phyloP scores from a whole-genome alignment of 805 yeast genomes.

The Cyberlindnera veronae region DNA sequence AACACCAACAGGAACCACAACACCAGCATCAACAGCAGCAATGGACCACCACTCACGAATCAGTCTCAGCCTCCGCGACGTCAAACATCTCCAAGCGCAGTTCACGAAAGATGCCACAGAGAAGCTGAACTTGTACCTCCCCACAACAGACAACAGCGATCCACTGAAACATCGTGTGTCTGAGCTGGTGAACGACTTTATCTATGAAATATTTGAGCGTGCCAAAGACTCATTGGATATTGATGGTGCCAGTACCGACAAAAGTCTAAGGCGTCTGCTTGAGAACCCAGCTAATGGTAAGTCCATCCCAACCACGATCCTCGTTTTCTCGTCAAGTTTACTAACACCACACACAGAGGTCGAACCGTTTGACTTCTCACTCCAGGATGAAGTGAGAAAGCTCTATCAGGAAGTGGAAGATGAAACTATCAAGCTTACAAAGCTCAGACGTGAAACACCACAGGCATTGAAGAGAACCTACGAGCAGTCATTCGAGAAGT shows the following conservation, averaged over 20 bases:
- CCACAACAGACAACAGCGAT: constrained; percentile 36
- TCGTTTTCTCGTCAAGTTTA: constrained; percentile 6
- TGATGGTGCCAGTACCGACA: constrained; percentile 44
- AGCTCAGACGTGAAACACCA: constrained; percentile 53
- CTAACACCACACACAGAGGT: constrained; percentile 33
- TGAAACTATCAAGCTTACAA: constrained; percentile 54
- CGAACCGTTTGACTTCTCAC: constrained; percentile 68
- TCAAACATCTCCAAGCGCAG: constrained; percentile 44
- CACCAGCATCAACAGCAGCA: background rate
- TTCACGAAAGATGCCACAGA: constrained; percentile 39
- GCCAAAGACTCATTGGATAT: constrained; percentile 48
- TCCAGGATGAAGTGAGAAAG: constrained; percentile 57
- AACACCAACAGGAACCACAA: background rate
- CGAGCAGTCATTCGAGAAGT: constrained; percentile 34
- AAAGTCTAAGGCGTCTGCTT: constrained; percentile 22
- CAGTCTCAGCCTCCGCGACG: constrained; percentile 49
- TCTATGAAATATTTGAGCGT: constrained; percentile 57
- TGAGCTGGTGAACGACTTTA: constrained; percentile 40
- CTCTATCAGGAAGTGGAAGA: constrained; percentile 59
- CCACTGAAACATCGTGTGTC: constrained; percentile 45
- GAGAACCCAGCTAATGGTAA: constrained; percentile 24
- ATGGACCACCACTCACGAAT: constrained; percentile 34
- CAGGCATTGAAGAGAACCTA: constrained; percentile 35
- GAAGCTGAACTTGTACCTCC: constrained; percentile 49
- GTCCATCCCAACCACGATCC: constrained; percentile 6